These are phyloP conservation scores for Alternaria infectoria DNA, from an alignment of 2,329 filamentous ascomycete species.

Conservation along the genomic window DNA sequence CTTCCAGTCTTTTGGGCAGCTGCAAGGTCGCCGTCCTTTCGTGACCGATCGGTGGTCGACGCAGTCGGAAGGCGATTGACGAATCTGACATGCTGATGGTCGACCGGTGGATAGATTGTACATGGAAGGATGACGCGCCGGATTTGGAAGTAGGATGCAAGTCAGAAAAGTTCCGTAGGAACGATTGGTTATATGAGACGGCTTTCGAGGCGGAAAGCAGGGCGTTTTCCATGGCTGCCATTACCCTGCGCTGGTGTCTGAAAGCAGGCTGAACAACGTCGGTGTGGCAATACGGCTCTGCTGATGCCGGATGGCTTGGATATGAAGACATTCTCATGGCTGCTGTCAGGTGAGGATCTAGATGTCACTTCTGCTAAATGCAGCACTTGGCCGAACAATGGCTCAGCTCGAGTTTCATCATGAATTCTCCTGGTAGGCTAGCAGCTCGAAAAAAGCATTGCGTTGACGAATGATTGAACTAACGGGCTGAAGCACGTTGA, in stretches of 20 bases:
- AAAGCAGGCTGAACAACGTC: background rate
- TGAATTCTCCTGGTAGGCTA: background rate
- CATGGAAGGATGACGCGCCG: background rate
- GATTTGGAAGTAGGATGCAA: conserved; percentile 4
- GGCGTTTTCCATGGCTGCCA: background rate
- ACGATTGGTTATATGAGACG: conserved; percentile 3
- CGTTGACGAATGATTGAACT: background rate
- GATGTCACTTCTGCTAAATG: background rate
- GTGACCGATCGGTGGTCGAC: background rate
- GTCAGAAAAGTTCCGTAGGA: conserved; percentile 5
- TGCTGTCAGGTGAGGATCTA: background rate
- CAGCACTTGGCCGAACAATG: background rate
- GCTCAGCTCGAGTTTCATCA: background rate
- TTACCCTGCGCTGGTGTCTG: background rate
- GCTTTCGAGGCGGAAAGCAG: background rate
- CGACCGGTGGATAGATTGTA: background rate
- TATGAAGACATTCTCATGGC: background rate
- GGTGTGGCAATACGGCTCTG: background rate
- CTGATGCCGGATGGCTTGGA: background rate
- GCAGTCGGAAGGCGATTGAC: background rate
- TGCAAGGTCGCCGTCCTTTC: background rate
- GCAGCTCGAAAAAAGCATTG: background rate
- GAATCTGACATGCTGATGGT: conserved; percentile 7
- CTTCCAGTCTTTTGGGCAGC: background rate
- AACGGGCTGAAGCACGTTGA: background rate